Conservation (phyloP, 352 stramenopile species). For the Globisporangium paddicum region DNA sequence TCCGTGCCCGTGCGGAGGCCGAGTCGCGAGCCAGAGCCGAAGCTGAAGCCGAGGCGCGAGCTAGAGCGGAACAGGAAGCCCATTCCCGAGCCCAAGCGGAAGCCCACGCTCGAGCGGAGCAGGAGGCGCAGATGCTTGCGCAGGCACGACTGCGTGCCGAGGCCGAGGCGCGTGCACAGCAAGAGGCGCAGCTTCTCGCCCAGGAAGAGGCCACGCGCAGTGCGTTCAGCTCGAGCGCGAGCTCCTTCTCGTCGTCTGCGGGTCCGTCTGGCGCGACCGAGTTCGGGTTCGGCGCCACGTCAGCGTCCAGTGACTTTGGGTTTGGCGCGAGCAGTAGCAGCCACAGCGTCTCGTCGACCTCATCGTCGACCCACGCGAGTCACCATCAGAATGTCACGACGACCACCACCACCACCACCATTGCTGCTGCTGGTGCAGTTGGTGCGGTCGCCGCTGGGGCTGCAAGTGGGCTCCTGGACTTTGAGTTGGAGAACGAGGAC, state of each 20-base stretch:
- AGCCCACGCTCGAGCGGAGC: slow-evolving; percentile 15
- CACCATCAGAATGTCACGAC: slow-evolving; percentile 19
- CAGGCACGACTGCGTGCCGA: slow-evolving; percentile 27
- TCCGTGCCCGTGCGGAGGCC: slow-evolving; percentile 11
- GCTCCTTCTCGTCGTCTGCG: slow-evolving; percentile 17
- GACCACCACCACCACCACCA: too few relatives aligned
- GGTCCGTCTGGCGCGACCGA: slow-evolving; percentile 4
- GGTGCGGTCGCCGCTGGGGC: background rate
- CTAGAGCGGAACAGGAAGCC: slow-evolving; percentile 22
- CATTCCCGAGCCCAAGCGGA: slow-evolving; percentile 22
- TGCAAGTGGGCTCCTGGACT: slow-evolving; percentile 61
- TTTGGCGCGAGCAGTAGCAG: slow-evolving; percentile 14
- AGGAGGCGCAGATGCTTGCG: slow-evolving; percentile 5
- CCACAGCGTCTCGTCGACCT: slow-evolving; percentile 11
- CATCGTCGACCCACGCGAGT: slow-evolving; percentile 14
- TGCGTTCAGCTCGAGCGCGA: slow-evolving; percentile 22
- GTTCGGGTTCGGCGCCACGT: slow-evolving; percentile 18
- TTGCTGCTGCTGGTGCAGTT: background rate
- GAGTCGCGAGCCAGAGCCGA: slow-evolving; percentile 24
- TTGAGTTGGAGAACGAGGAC: slow-evolving; percentile 70
- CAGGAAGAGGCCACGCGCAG: slow-evolving; percentile 23
- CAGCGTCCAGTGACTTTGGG: slow-evolving; percentile 27
- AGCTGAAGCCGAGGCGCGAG: slow-evolving; percentile 25
- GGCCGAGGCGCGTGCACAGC: slow-evolving; percentile 24
- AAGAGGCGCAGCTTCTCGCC: slow-evolving; percentile 11